Conservation (phyloP, 345 rosid species). For the Chamaenerion angustifolium region DNA sequence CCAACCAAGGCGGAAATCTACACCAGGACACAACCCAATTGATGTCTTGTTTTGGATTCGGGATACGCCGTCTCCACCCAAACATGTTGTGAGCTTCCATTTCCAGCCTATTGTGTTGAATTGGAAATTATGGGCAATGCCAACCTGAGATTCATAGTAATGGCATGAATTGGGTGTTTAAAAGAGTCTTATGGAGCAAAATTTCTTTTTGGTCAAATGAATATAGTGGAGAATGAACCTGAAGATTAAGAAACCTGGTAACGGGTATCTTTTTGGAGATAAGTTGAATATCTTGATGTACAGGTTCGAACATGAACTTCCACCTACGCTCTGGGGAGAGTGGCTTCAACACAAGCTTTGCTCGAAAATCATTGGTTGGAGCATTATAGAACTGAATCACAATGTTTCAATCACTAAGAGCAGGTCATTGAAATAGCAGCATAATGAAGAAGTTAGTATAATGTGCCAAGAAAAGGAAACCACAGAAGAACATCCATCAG, state of each 20-base stretch:
- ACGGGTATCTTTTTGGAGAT: slow-evolving; percentile 76
- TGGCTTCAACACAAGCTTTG: slow-evolving; percentile 81
- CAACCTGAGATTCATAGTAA: slow-evolving; percentile 32
- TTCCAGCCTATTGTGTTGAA: slow-evolving; percentile 72
- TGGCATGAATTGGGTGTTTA: neutral
- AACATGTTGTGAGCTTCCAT: slow-evolving; percentile 80
- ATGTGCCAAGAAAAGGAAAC: too few species aligned
- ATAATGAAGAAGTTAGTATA: too few species aligned
- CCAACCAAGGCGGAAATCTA: slow-evolving; percentile 85
- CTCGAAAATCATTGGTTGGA: slow-evolving; percentile 66
- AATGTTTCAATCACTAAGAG: slow-evolving; percentile 6
- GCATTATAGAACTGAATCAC: slow-evolving; percentile 60
- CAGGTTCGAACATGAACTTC: slow-evolving; percentile 71
- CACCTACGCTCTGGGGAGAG: slow-evolving; percentile 53
- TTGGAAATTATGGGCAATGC: slow-evolving; percentile 71
- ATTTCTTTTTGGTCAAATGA: neutral
- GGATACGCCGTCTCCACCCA: slow-evolving; percentile 82
- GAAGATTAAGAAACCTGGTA: slow-evolving; percentile 66
- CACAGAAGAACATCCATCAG: too few species aligned
- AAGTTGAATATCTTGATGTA: slow-evolving; percentile 53
- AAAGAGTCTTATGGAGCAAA: neutral
- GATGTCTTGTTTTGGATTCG: slow-evolving; percentile 70
- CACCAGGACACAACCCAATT: slow-evolving; percentile 62
- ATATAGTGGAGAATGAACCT: slow-evolving; percentile 27
- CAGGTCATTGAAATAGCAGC: too few species aligned